These are phyloP conservation scores for Drechslera avenae DNA, from an alignment of 2,329 filamentous ascomycete species.

Conservation along the genomic window DNA sequence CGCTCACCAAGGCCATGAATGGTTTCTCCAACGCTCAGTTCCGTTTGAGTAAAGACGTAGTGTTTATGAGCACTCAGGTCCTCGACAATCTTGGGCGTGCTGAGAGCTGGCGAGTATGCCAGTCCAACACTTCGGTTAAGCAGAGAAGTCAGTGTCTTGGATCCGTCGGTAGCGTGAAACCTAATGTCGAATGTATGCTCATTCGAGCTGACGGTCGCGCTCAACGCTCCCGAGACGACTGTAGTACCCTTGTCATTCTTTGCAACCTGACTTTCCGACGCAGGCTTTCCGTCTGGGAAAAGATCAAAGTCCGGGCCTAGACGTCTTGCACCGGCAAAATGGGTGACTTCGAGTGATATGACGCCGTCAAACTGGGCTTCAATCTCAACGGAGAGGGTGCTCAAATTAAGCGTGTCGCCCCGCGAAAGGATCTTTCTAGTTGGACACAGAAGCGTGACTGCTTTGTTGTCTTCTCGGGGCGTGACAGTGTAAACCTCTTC, in stretches of 20 bases:
- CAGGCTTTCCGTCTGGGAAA: slow-evolving; percentile 59
- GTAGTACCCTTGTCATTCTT: slow-evolving; percentile 54
- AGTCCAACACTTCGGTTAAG: slow-evolving; percentile 62
- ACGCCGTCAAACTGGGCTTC: slow-evolving; percentile 63
- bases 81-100: slow-evolving; percentile 58
- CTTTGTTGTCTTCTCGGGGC: slow-evolving; percentile 53
- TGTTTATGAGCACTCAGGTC: slow-evolving; percentile 55
- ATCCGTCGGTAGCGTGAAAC: slow-evolving; percentile 59
- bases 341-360: slow-evolving; percentile 64
- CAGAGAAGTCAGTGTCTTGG: slow-evolving; percentile 60
- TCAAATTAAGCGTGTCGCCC: slow-evolving; percentile 62
- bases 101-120: slow-evolving; percentile 61
- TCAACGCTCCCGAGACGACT: slow-evolving; percentile 58
- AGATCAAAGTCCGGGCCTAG: slow-evolving; percentile 64
- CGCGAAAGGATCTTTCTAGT: slow-evolving; percentile 60
- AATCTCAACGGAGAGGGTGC: slow-evolving; percentile 62
- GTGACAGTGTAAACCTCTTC: slow-evolving; percentile 65
- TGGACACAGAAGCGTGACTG: slow-evolving; percentile 62
- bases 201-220: slow-evolving; percentile 57
- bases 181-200: slow-evolving; percentile 61
- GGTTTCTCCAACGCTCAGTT: slow-evolving; percentile 62
- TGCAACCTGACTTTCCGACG: slow-evolving; percentile 43
- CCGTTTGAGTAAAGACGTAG: slow-evolving; percentile 54
- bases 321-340: slow-evolving; percentile 61
- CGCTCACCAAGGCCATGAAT: slow-evolving; percentile 77